A percentile compares a stretch with the other conserved stretches of the same genome.
Evolutionary conservation across 2,329 filamentous ascomycete species (phyloP).

Genomic region (Didymella pinodella): DNA sequence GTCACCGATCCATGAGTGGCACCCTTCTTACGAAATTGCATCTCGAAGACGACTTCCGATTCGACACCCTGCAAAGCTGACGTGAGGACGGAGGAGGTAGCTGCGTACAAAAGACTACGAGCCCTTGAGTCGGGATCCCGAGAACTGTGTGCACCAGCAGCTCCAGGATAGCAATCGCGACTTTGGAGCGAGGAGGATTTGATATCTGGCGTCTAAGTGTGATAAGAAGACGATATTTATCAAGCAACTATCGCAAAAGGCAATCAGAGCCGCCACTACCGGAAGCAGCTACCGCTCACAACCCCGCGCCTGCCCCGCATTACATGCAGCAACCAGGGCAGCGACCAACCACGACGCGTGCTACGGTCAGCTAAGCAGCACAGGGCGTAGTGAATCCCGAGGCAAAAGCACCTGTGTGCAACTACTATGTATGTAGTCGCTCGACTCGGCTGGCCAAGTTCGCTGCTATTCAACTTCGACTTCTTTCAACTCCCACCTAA

Average conservation of each 20-base stretch:
- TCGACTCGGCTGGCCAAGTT: not conserved
- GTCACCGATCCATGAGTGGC: not conserved
- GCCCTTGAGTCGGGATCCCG: not conserved
- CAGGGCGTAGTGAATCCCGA: constrained; percentile 13
- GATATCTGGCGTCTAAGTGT: not conserved
- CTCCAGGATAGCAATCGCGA: not conserved
- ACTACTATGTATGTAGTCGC: not conserved
- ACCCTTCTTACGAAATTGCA: not conserved
- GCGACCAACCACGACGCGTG: constrained; percentile 14
- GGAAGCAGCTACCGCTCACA: constrained; percentile 10
- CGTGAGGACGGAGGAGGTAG: not conserved
- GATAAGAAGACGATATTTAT: not conserved
- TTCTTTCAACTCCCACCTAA: not conserved
- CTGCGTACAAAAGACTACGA: not conserved
- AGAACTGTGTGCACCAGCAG: not conserved
- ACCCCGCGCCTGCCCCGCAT: constrained; percentile 20
- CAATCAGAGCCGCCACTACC: constrained; percentile 2
- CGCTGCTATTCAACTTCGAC: not conserved
- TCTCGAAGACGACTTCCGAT: not conserved
- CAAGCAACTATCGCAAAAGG: not conserved
- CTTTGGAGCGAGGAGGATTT: not conserved
- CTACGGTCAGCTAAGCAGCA: constrained; percentile 13
- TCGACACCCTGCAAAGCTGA: not conserved
- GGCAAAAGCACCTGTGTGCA: constrained; percentile 7
- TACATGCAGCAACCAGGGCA: not conserved